Evolutionary conservation across 352 stramenopile species (phyloP), one percentile per base, ranked within the genome.

Genomic region (Hyaloperonospora brassicae): DNA sequence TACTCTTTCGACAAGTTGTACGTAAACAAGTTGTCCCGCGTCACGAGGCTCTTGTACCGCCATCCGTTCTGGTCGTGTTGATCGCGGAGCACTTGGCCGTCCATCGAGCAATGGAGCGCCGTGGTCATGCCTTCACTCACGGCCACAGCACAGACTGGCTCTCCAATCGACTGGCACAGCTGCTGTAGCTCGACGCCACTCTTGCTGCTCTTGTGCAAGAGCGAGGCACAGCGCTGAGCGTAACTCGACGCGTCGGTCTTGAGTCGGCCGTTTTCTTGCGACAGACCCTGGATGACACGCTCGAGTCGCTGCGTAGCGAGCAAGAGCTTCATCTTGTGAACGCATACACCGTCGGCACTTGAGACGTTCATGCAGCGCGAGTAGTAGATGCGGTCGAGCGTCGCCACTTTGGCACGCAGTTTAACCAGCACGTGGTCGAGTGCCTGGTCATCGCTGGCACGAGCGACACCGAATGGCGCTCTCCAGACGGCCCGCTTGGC

Each of bases 331-430:
- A 80, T 54, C 39, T 76, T 77, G 48, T 63, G 61, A 25, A 81
- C 69, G 39, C 31, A 66, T 17, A 47, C 39, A 30, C 57, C 54
- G 12, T 68, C 58, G 0, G 50, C 60, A 9, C 41, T 53, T n/a
- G 68, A 62, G 36, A 61, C 41, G 17, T 75, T 73, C 51, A 79
- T 72, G 50, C 72, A 79, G 47, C 70, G 75, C 31, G 73, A 69
- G 64, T 81, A 86, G 69, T 86, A 86, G 54, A 84, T 75, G 46
- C 68, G 73, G 25, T 68, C 73, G 17, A 86, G 62, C 35, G 61
- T 59, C n/a, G 71, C 60, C 35, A 86, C 71, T 27, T 79, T 80
- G 43, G 57, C 46, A 14, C 73, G 73, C 41, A 86, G 61, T 52
- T 71, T 78, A 36, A 53, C 62, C n/a, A 86, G 59, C 44, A 65